A percentile compares a stretch with the other conserved stretches of the same genome.
These are phyloP conservation scores for Neolentinus lepideus DNA, from an alignment of 1,284 basidiomycete species.

Conservation along the genomic window DNA sequence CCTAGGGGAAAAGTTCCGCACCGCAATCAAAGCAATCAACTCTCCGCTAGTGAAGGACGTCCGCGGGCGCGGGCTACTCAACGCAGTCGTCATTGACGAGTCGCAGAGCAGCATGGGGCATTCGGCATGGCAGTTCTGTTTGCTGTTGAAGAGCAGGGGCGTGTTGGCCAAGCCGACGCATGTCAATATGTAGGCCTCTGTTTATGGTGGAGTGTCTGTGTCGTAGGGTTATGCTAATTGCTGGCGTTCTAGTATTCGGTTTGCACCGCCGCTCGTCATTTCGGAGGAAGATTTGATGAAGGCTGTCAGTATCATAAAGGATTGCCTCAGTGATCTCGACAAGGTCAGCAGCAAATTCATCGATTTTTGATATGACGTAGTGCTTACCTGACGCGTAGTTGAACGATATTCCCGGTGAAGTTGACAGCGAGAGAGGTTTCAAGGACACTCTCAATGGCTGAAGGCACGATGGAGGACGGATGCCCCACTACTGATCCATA, in stretches of 20 bases:
- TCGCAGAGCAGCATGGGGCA: constrained; percentile 66
- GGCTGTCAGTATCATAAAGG: constrained; percentile 72
- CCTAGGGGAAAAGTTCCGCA: constrained; percentile 82
- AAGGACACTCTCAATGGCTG: constrained; percentile 23
- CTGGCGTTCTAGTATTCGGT: constrained; percentile 67
- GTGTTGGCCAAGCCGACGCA: constrained; percentile 96
- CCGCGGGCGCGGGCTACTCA: constrained; percentile 84
- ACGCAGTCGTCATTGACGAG: constrained; percentile 94
- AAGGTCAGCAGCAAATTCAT: constrained; percentile 35
- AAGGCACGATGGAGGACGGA: too few species aligned
- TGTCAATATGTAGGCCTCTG: constrained; percentile 71
- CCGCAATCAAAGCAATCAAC: constrained; percentile 54
- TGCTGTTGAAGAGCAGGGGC: constrained; percentile 87
- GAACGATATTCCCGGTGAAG: constrained; percentile 68
- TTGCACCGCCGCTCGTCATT: constrained; percentile 94
- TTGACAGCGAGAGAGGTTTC: constrained; percentile 48
- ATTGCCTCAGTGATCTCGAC: constrained; percentile 80
- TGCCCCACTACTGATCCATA: too few species aligned
- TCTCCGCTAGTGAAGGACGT: constrained; percentile 70
- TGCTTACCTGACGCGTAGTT: constrained; percentile 24
- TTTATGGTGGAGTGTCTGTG: background rate
- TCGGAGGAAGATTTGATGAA: constrained; percentile 76
- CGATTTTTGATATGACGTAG: constrained; percentile 16
- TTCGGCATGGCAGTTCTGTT: constrained; percentile 93
- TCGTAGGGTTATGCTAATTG: background rate